Percentiles rank a stretch among this genome's conserved stretches.
These are phyloP conservation scores for Naganishia kalamii DNA, from an alignment of 768 basidiomycete species.

Conservation along the genomic window DNA sequence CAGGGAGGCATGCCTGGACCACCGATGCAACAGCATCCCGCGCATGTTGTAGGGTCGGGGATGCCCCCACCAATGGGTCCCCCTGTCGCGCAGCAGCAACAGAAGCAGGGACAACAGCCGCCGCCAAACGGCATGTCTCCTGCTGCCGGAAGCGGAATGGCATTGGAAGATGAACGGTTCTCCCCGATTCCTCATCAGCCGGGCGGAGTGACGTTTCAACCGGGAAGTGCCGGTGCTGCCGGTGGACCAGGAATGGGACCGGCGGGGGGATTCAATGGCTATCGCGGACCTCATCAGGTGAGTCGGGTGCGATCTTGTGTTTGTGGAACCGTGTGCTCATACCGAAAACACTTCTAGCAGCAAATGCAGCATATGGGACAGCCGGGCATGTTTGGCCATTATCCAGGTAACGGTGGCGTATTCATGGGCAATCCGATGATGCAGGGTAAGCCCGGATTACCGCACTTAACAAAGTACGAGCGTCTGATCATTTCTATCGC, in stretches of 20 bases:
- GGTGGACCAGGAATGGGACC: not conserved
- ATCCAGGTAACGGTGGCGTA: not conserved
- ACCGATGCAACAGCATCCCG: no score
- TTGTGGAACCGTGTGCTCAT: not conserved
- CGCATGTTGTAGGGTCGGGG: not conserved
- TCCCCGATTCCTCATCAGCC: slow-evolving; percentile 1
- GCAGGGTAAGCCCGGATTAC: not conserved
- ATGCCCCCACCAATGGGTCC: no score
- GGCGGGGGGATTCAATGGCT: not conserved
- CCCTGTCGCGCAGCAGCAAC: no score
- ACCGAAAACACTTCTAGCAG: no score
- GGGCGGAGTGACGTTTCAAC: not conserved
- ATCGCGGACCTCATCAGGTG: slow-evolving; percentile 9
- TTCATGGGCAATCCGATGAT: slow-evolving; percentile 5
- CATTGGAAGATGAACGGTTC: slow-evolving; percentile 3
- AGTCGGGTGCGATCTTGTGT: not conserved
- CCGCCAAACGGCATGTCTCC: slow-evolving; percentile 3
- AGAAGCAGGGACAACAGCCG: not conserved
- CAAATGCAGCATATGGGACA: slow-evolving; percentile 10
- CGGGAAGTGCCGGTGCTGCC: not conserved
- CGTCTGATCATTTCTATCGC: not conserved
- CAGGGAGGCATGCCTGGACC: no score
- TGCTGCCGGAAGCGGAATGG: not conserved
- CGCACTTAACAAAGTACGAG: not conserved
- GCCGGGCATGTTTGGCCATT: not conserved